phyloP scores from a whole-genome alignment of 768 basidiomycete genomes.

The Tephrocybe sp. region DNA sequence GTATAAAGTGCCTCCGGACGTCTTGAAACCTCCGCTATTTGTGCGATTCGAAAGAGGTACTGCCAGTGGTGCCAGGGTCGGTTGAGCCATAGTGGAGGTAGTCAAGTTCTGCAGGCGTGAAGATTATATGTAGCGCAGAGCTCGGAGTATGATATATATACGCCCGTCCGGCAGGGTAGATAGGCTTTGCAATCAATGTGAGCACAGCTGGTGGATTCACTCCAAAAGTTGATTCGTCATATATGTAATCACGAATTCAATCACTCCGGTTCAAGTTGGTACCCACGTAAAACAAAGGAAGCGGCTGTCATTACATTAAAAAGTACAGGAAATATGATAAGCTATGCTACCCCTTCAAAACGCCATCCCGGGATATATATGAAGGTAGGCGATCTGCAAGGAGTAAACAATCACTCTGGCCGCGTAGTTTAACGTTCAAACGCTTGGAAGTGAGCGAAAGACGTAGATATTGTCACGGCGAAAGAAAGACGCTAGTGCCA shows the following conservation, averaged over 20 bases:
- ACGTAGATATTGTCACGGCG: slow-evolving; percentile 66
- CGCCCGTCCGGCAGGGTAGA: background rate
- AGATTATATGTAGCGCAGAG: background rate
- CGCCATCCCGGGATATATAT: slow-evolving; percentile 35
- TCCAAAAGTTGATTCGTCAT: slow-evolving; percentile 2
- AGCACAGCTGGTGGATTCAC: background rate
- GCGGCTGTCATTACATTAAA: background rate
- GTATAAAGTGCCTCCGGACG: slow-evolving; percentile 65
- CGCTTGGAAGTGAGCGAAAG: slow-evolving; percentile 44
- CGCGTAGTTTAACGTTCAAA: slow-evolving; percentile 70
- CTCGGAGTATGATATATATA: background rate
- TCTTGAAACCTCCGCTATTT: slow-evolving; percentile 45
- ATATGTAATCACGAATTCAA: background rate
- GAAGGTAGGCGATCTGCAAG: slow-evolving; percentile 63
- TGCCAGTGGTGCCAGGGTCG: background rate
- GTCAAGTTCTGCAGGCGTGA: too few relatives aligned
- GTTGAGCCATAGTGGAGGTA: background rate
- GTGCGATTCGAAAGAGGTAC: slow-evolving; percentile 23
- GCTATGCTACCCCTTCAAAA: slow-evolving; percentile 48
- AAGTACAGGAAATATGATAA: background rate
- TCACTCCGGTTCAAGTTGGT: background rate
- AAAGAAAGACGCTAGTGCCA: background rate
- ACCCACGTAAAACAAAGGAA: background rate
- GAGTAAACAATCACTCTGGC: slow-evolving; percentile 43
- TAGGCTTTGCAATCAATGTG: background rate